phyloP scores from a whole-genome alignment of 192 early-diverging fungal genomes.

The Coemansia sp. region DNA sequence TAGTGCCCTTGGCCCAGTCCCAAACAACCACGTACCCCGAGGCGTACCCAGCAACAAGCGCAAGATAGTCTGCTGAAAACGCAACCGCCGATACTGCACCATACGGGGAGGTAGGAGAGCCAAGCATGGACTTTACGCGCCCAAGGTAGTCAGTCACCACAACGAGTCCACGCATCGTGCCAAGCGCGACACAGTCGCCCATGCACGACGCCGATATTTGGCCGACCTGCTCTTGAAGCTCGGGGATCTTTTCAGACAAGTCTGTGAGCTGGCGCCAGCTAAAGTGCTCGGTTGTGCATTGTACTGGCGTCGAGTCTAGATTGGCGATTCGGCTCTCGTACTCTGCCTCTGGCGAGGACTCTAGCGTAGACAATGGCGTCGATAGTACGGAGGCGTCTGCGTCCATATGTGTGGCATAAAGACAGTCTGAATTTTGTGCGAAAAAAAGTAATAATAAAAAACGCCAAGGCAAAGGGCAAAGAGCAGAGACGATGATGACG shows the following conservation, averaged over 20 bases:
- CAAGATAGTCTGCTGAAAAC: conserved; percentile 37
- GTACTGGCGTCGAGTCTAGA: conserved; percentile 27
- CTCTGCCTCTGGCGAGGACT: conserved; percentile 44
- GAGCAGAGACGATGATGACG: background rate
- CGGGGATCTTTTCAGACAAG: conserved; percentile 24
- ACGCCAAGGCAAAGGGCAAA: background rate
- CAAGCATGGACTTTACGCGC: conserved; percentile 26
- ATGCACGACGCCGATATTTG: conserved; percentile 26
- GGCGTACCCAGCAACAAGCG: conserved; percentile 38
- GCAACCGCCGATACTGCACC: conserved; percentile 42
- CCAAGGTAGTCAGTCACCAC: conserved; percentile 45
- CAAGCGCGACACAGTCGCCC: conserved; percentile 44
- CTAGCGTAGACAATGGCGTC: conserved; percentile 27
- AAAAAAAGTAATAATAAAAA: background rate
- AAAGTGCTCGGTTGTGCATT: conserved; percentile 46
- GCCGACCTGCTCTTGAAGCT: conserved; percentile 39
- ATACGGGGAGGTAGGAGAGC: conserved; percentile 16
- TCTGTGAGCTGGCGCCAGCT: conserved; percentile 49
- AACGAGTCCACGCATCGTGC: conserved; percentile 34
- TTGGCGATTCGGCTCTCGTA: conserved; percentile 52
- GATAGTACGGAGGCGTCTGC: conserved; percentile 17
- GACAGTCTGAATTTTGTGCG: background rate
- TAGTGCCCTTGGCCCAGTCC: conserved; percentile 46
- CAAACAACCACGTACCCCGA: conserved; percentile 46
- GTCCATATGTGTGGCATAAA: conserved; percentile 20